Evolutionary conservation across 345 rosid species (phyloP).

Genomic region (Clarkia xantiana): DNA sequence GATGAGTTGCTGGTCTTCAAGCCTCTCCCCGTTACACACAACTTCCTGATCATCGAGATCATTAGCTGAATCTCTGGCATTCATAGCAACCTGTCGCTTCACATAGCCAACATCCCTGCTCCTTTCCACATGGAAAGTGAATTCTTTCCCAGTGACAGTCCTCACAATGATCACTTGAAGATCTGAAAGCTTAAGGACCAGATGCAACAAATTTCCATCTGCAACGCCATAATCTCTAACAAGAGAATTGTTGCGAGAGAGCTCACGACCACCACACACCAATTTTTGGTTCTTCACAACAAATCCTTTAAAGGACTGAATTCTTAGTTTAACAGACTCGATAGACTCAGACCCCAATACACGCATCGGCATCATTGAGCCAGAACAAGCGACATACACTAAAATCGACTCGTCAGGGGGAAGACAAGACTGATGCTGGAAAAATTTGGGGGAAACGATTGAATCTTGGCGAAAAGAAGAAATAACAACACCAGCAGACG

Average conservation of each 20-base stretch:
- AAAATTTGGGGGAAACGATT: conserved; percentile 6
- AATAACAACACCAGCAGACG: conserved; percentile 39
- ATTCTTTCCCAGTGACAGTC: conserved; percentile 39
- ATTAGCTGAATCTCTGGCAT: conserved; percentile 30
- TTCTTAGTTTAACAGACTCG: conserved; percentile 51
- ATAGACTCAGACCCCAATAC: conserved; percentile 52
- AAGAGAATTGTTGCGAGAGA: conserved; percentile 48
- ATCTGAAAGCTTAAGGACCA: conserved; percentile 60
- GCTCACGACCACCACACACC: conserved; percentile 55
- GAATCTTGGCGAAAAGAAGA: conserved; percentile 24
- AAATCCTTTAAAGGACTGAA: conserved; percentile 52
- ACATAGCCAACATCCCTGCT: conserved; percentile 60
- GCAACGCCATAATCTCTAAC: conserved; percentile 57
- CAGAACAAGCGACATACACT: conserved; percentile 24
- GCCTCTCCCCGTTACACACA: conserved; percentile 47
- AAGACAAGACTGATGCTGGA: conserved; percentile 9
- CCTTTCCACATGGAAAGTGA: conserved; percentile 37
- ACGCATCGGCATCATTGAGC: conserved; percentile 35
- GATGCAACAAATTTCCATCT: conserved; percentile 55
- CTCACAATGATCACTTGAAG: conserved; percentile 50
- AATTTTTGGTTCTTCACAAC: conserved; percentile 59
- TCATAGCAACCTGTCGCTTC: conserved; percentile 39
- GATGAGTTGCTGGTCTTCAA: conserved; percentile 51
- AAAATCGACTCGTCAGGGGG: conserved; percentile 31
- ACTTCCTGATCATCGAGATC: conserved; percentile 48